Percentiles rank a stretch among this genome's conserved stretches.
phyloP scores from a whole-genome alignment of 1,139 yeast genomes.

The Saccharomyces hybrid region DNA sequence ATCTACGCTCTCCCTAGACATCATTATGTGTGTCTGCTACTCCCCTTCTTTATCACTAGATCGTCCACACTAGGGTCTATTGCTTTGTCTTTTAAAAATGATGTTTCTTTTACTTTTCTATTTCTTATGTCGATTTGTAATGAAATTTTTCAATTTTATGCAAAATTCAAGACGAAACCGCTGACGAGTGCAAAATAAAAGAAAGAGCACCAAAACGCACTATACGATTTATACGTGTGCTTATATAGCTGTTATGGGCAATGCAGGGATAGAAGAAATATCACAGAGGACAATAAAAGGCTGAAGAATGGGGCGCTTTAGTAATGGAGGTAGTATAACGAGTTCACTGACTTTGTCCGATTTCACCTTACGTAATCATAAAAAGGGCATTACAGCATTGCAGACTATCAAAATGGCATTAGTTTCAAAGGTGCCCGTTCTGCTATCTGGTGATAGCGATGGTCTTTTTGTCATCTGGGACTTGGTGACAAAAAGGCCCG shows the following conservation, averaged over 20 bases:
- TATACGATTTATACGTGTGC: neutral
- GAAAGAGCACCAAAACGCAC: too few species aligned
- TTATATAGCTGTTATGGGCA: neutral
- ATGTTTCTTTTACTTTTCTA: neutral
- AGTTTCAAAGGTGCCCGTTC: slow-evolving; percentile 9
- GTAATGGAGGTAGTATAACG: neutral
- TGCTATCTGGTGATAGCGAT: slow-evolving; percentile 25
- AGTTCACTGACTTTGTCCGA: slow-evolving; percentile 6
- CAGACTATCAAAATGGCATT: slow-evolving; percentile 3
- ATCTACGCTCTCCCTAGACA: neutral
- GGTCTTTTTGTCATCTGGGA: slow-evolving; percentile 26
- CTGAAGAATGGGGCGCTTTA: neutral
- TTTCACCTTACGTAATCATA: slow-evolving; percentile 17
- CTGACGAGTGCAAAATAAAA: neutral
- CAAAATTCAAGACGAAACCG: neutral
- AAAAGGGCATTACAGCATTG: slow-evolving; percentile 12
- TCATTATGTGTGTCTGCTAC: neutral
- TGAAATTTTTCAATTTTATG: neutral
- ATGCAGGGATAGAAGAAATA: neutral
- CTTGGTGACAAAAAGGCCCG: slow-evolving; percentile 24
- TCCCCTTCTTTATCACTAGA: neutral
- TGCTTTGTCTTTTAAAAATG: neutral
- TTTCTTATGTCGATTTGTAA: neutral
- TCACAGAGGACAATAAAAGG: too few species aligned
- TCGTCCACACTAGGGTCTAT: neutral